These are phyloP conservation scores for Podospora pseudopauciseta DNA, from an alignment of 495 filamentous ascomycete genomes.

Conservation along the genomic window DNA sequence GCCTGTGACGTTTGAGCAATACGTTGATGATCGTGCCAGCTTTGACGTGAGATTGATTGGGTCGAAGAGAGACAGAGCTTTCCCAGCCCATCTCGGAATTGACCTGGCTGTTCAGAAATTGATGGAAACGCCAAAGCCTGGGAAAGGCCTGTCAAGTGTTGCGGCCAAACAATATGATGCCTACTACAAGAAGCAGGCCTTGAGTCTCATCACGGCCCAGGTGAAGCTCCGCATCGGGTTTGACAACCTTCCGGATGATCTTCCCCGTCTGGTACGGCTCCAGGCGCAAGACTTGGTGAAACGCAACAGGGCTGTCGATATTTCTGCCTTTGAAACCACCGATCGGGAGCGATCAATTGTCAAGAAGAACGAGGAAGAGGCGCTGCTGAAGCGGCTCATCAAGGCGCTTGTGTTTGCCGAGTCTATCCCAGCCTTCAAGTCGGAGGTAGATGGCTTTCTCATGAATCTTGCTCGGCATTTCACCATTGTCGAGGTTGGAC, in stretches of 20 bases:
- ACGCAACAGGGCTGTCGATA: constrained; percentile 58
- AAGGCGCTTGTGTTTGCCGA: constrained; percentile 84
- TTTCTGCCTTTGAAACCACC: constrained; percentile 62
- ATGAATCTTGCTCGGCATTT: constrained; percentile 83
- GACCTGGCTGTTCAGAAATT: constrained; percentile 85
- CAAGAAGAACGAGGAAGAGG: constrained; percentile 81
- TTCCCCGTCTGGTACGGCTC: constrained; percentile 75
- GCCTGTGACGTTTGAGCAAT: constrained; percentile 73
- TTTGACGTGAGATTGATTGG: constrained; percentile 87
- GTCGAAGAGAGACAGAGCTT: constrained; percentile 78
- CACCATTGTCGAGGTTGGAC: constrained; percentile 83
- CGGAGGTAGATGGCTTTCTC: constrained; percentile 67
- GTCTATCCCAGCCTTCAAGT: constrained; percentile 73
- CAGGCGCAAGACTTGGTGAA: constrained; percentile 81
- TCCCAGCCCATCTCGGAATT: constrained; percentile 79
- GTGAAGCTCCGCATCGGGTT: constrained; percentile 85
- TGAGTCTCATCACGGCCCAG: constrained; percentile 79
- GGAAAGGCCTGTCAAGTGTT: constrained; percentile 28
- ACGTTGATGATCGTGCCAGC: constrained; percentile 78
- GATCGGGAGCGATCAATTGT: constrained; percentile 76
- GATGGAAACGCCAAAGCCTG: constrained; percentile 66
- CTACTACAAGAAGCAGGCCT: constrained; percentile 91
- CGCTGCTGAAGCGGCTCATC: constrained; percentile 74
- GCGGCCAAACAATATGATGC: constrained; percentile 63
- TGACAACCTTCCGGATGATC: constrained; percentile 85